phyloP scores from a whole-genome alignment of 768 basidiomycete genomes.

The Lepiota venenata region DNA sequence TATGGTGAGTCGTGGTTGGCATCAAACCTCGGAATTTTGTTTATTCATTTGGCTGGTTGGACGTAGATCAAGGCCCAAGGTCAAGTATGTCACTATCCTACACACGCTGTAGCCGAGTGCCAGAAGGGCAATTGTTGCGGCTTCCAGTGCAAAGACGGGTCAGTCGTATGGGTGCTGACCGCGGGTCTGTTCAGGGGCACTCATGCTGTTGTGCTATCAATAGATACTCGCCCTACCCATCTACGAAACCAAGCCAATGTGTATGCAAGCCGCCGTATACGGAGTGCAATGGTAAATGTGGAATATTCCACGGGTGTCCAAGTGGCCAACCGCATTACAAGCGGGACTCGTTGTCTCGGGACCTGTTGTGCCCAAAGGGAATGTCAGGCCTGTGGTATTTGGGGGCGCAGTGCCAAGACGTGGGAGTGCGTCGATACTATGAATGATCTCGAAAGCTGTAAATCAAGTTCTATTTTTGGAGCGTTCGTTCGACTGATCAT shows the following conservation, averaged over 20 bases:
- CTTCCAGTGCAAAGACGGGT: constrained; percentile 46
- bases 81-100: constrained; percentile 36
- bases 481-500: not conserved
- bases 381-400: constrained; percentile 41
- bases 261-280: constrained; percentile 36
- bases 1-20: constrained; percentile 25
- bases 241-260: constrained; percentile 33
- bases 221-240: constrained; percentile 28
- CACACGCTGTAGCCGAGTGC: constrained; percentile 36
- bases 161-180: constrained; percentile 12
- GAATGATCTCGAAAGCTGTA: constrained; percentile 51
- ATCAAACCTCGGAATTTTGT: not conserved
- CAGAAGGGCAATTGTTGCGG: constrained; percentile 33
- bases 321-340: constrained; percentile 25
- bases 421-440: constrained; percentile 50
- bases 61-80: constrained; percentile 1
- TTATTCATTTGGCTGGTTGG: not conserved
- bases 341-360: constrained; percentile 23
- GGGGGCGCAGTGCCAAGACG: constrained; percentile 30
- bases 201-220: not conserved
- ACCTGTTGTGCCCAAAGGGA: constrained; percentile 33
- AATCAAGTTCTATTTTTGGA: constrained; percentile 17
- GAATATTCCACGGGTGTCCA: constrained; percentile 28
- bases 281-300: constrained; percentile 51
- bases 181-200: no score